Percentiles rank a stretch among this genome's conserved stretches.
phyloP scores from a whole-genome alignment of 108 stramenopile genomes.

The Cyclotella atomus region DNA sequence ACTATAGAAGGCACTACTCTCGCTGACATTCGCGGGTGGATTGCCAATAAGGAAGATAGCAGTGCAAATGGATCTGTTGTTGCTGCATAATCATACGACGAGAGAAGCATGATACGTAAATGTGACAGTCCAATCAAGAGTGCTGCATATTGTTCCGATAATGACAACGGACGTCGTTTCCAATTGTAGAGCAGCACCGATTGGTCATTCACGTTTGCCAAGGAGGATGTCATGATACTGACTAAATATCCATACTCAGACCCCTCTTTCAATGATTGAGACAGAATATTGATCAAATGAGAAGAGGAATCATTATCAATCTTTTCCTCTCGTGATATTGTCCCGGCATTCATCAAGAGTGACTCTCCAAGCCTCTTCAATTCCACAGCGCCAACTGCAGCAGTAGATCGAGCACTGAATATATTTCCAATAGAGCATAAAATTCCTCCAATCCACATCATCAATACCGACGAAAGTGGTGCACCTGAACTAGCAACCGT shows the following conservation, averaged over 20 bases:
- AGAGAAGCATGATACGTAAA: slow-evolving; percentile 20
- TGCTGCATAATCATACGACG: not conserved
- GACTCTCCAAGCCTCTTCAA: slow-evolving; percentile 9
- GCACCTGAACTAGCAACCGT: not conserved
- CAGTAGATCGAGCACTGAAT: slow-evolving; percentile 13
- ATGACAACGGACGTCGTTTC: slow-evolving; percentile 32
- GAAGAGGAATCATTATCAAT: not conserved
- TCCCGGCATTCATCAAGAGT: not conserved
- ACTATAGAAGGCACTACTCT: slow-evolving; percentile 33
- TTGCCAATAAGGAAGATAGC: slow-evolving; percentile 25
- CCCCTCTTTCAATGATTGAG: slow-evolving; percentile 9
- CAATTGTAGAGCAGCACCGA: slow-evolving; percentile 14
- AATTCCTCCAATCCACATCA: slow-evolving; percentile 27
- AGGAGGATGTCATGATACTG: slow-evolving; percentile 15
- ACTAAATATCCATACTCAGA: slow-evolving; percentile 7
- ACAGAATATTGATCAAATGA: slow-evolving; percentile 30
- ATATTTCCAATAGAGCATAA: slow-evolving; percentile 28
- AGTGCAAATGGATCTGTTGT: slow-evolving; percentile 18
- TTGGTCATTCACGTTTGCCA: slow-evolving; percentile 7
- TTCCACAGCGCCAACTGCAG: not conserved
- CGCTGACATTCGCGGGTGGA: slow-evolving; percentile 33
- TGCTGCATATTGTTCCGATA: slow-evolving; percentile 31
- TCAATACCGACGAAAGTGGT: not conserved
- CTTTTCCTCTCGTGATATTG: not conserved
- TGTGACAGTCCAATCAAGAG: slow-evolving; percentile 39